Evolutionary conservation across 1,284 basidiomycete genomes (phyloP), one percentile per base, ranked within the genome.

Genomic region (Anthracocystis setariae): DNA sequence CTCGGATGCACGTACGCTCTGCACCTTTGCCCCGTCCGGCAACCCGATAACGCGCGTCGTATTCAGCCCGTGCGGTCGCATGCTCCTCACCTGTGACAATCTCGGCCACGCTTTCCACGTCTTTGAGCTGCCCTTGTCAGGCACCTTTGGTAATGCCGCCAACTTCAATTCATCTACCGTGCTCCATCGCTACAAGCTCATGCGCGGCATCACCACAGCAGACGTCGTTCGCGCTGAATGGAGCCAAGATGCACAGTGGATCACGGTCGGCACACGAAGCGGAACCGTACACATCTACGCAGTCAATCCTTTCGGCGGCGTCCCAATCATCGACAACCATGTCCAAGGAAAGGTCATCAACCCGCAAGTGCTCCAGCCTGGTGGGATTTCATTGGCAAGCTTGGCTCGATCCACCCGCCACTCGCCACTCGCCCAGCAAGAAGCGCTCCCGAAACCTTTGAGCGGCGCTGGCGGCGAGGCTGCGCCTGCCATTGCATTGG

Each of bases 261-360:
- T 73, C 29, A 58, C 58, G 10, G 65, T 73, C 3, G 65, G 65
- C 47, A 73, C 65, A 10, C 61, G 54, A 23, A 73, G 54, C 38
- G 71, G 71, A 20, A 65, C 71, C 18, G 65, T 69, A 4, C 71
- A 73, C 46, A 32, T 61, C 24, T 73, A 65, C 23, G 61, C 71
- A 8, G 40, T 73, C 54, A 73, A 73, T n/a, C 61, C 71, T 0
- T 64, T 54, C 45, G 65, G 71, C 13, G 71, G 71, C 20, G 37
- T 39, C 2, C 59, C 65, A 9, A 64, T 40, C 18, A 58, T 69
- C 33, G 45, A 32, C 32, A 73, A 65, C 24, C 71, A 73, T 47
- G 53, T 62, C 17, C 37, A 49, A 23, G 48, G 58, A 43, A 68
- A 72, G 44, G 35, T 72, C 23, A 57, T 21, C 33, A 63, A 72